These are phyloP conservation scores for Tubosaeta sp. DNA, from an alignment of 768 basidiomycete genomes.

Conservation along the genomic window DNA sequence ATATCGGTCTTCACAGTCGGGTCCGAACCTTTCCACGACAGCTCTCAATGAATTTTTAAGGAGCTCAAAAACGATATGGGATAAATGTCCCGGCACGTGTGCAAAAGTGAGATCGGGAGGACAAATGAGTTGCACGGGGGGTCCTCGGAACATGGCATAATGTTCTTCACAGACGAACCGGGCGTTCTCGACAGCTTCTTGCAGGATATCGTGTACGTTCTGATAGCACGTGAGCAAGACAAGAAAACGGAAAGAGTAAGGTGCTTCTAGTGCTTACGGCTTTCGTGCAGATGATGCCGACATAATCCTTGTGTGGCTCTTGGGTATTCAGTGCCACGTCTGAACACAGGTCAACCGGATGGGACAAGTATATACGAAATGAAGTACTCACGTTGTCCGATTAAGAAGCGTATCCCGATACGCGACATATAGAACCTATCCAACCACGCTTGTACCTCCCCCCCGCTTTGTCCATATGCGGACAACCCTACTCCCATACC, in stretches of 20 bases:
- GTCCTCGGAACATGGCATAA: constrained; percentile 92
- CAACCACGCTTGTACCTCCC: constrained; percentile 92
- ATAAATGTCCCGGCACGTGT: constrained; percentile 95
- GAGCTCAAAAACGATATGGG: constrained; percentile 95
- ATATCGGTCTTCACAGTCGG: constrained; percentile 60
- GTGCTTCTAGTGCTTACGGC: constrained; percentile 50
- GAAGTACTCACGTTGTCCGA: constrained; percentile 78
- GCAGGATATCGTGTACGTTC: constrained; percentile 97
- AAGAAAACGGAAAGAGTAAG: not conserved
- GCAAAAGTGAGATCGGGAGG: constrained; percentile 81
- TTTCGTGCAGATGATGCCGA: constrained; percentile 95
- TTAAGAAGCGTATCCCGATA: constrained; percentile 93
- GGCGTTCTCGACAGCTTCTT: constrained; percentile 98
- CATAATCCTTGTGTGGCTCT: constrained; percentile 85
- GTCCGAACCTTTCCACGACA: constrained; percentile 89
- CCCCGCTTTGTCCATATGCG: constrained; percentile 58
- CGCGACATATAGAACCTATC: constrained; percentile 97
- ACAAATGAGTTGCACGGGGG: constrained; percentile 95
- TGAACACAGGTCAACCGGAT: constrained; percentile 26
- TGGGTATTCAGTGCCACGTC: constrained; percentile 94
- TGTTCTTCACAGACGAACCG: constrained; percentile 94
- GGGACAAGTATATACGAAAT: not conserved
- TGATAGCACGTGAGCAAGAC: constrained; percentile 22
- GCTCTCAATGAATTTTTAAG: constrained; percentile 97
- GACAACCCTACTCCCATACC: constrained; percentile 27